Conservation (phyloP, 2,329 filamentous ascomycete genomes). For the Chalaropsis ovoidea region DNA sequence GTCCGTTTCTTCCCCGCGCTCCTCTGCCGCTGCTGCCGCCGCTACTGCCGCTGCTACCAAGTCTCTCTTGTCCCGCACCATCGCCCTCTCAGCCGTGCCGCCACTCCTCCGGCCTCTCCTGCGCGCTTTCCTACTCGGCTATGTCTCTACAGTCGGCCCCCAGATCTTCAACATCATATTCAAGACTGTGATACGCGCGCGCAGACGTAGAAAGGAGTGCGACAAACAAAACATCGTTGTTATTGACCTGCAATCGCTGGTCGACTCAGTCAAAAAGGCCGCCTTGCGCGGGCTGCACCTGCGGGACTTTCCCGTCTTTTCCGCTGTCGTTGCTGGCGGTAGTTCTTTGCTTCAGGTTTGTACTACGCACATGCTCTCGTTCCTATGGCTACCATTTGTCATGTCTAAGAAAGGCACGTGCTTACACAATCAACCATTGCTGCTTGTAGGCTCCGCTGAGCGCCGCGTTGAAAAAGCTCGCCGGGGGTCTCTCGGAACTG, state of each 20-base stretch:
- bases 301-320: slow-evolving; percentile 53
- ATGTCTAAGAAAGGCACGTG: not conserved
- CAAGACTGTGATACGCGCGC: slow-evolving; percentile 36
- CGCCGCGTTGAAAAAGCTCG: slow-evolving; percentile 20
- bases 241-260: slow-evolving; percentile 8
- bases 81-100: slow-evolving; percentile 35
- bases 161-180: slow-evolving; percentile 46
- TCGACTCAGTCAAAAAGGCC: slow-evolving; percentile 31
- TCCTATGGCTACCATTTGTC: not conserved
- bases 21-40: not conserved
- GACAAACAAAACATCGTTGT: slow-evolving; percentile 17
- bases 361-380: slow-evolving; percentile 8
- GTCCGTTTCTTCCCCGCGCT: not conserved
- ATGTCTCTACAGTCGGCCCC: slow-evolving; percentile 49
- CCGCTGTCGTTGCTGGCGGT: slow-evolving; percentile 50
- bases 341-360: slow-evolving; percentile 50
- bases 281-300: slow-evolving; percentile 44
- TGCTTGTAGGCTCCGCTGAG: slow-evolving; percentile 18
- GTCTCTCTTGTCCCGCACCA: slow-evolving; percentile 12
- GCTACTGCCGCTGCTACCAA: slow-evolving; percentile 14
- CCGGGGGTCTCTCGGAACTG: slow-evolving; percentile 17
- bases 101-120: slow-evolving; percentile 45
- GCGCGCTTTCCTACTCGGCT: slow-evolving; percentile 51
- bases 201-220: slow-evolving; percentile 30
- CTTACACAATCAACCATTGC: slow-evolving; percentile 3